A percentile compares a stretch with the other conserved stretches of the same genome.
Evolutionary conservation across 192 early-diverging fungal genomes (phyloP).

Genomic region (Coemansia javaensis): DNA sequence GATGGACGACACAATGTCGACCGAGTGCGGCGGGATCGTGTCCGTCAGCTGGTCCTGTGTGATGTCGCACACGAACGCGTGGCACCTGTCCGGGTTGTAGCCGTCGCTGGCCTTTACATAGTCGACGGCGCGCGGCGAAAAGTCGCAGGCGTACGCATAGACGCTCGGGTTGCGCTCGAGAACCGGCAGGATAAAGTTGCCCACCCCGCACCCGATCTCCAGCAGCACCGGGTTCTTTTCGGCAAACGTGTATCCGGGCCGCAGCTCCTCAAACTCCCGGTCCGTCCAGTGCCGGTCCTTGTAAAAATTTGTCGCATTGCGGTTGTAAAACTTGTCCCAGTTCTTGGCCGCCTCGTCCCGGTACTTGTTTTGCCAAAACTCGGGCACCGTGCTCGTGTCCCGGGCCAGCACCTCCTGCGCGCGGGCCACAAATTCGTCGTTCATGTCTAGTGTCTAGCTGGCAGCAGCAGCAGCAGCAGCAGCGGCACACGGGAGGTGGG

Average conservation of each 20-base stretch:
- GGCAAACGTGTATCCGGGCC: constrained; percentile 24
- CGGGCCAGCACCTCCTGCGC: constrained; percentile 57
- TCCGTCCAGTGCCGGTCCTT: constrained; percentile 96
- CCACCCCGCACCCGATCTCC: constrained; percentile 97
- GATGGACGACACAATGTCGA: constrained; percentile 90
- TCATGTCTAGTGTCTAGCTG: constrained; percentile 15
- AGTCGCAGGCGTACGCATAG: constrained; percentile 92
- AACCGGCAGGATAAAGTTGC: constrained; percentile 93
- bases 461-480: background rate
- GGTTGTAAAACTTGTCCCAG: constrained; percentile 80
- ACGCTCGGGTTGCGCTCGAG: constrained; percentile 76
- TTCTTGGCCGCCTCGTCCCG: constrained; percentile 71
- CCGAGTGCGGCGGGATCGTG: constrained; percentile 70
- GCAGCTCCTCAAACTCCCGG: constrained; percentile 89
- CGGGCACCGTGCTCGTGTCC: constrained; percentile 60
- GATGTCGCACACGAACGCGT: constrained; percentile 95
- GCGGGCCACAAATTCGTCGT: constrained; percentile 51
- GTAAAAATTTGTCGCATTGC: constrained; percentile 88
- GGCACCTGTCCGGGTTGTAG: constrained; percentile 68
- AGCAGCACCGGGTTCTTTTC: constrained; percentile 52
- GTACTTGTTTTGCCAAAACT: constrained; percentile 78
- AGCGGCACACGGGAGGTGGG: background rate
- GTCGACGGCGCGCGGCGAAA: constrained; percentile 80
- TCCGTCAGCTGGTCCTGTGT: constrained; percentile 63
- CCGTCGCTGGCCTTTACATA: constrained; percentile 77